phyloP scores from a whole-genome alignment of 129 eudicot species.

The Flaveria sonorensis region DNA sequence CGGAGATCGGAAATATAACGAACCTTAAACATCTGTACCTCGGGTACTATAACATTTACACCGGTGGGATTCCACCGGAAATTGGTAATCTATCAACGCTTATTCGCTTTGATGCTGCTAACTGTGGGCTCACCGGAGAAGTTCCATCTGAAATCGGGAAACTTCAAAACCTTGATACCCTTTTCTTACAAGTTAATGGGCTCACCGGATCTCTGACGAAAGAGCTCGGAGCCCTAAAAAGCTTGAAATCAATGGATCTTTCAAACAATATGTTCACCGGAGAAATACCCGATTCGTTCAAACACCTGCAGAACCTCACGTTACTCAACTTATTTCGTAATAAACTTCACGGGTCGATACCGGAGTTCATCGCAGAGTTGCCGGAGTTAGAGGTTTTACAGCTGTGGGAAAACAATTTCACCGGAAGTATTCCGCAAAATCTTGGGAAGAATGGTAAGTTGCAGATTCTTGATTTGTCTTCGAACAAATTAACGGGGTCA shows the following conservation, averaged over 20 bases:
- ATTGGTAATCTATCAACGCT: constrained; percentile 64
- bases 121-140: constrained; percentile 79
- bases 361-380: constrained; percentile 72
- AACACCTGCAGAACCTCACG: constrained; percentile 52
- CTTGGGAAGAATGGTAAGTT: constrained; percentile 60
- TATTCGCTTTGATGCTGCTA: constrained; percentile 74
- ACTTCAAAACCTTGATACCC: constrained; percentile 69
- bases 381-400: constrained; percentile 77
- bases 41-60: constrained; percentile 64
- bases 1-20: constrained; percentile 66
- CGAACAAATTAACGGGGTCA: constrained; percentile 77
- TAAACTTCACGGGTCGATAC: constrained; percentile 79
- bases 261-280: constrained; percentile 75
- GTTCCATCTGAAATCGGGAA: constrained; percentile 70
- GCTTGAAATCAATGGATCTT: constrained; percentile 80
- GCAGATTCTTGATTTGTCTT: constrained; percentile 61
- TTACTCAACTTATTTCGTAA: constrained; percentile 75
- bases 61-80: constrained; percentile 79
- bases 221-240: constrained; percentile 61
- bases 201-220: constrained; percentile 56
- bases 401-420: constrained; percentile 85
- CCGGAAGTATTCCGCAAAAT: constrained; percentile 44
- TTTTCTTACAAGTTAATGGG: constrained; percentile 74
- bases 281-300: constrained; percentile 64
- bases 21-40: constrained; percentile 61